phyloP scores from a whole-genome alignment of 148 eudicot genomes.

The Rhododendron simsii region DNA sequence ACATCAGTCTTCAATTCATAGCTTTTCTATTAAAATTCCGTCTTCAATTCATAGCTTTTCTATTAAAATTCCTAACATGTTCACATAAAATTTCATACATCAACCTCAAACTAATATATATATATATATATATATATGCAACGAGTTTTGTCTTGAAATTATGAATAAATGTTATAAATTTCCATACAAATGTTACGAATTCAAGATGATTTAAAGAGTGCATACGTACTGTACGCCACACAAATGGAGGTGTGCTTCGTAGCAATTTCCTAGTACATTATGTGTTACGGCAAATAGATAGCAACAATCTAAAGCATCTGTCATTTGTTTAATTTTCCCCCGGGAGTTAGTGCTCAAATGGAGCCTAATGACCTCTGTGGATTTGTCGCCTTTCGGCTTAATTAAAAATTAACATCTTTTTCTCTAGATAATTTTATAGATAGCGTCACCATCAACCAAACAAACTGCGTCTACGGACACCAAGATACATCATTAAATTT shows the following conservation, averaged over 20 bases:
- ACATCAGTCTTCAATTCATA: not conserved
- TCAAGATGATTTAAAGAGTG: not conserved
- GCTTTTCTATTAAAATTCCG: not conserved
- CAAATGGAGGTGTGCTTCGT: not conserved
- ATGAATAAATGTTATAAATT: not conserved
- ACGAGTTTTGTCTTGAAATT: not conserved
- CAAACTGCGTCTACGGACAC: constrained; percentile 37
- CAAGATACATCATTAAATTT: constrained; percentile 12
- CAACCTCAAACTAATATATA: not conserved
- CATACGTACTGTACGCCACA: not conserved
- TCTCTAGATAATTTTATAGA: constrained; percentile 25
- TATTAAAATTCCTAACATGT: not conserved
- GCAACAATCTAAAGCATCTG: constrained; percentile 8
- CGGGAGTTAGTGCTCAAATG: constrained; percentile 23
- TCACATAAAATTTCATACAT: not conserved
- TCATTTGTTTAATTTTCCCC: constrained; percentile 15
- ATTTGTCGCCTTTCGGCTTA: constrained; percentile 19
- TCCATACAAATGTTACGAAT: not conserved
- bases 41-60: not conserved
- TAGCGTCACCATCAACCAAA: constrained; percentile 34
- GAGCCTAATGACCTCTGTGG: constrained; percentile 16
- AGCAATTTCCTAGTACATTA: not conserved
- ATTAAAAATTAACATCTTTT: constrained; percentile 20
- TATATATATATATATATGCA: not conserved
- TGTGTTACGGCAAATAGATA: not conserved